Conservation (phyloP, 495 filamentous ascomycete genomes). For the Achaetomiella virescens region DNA sequence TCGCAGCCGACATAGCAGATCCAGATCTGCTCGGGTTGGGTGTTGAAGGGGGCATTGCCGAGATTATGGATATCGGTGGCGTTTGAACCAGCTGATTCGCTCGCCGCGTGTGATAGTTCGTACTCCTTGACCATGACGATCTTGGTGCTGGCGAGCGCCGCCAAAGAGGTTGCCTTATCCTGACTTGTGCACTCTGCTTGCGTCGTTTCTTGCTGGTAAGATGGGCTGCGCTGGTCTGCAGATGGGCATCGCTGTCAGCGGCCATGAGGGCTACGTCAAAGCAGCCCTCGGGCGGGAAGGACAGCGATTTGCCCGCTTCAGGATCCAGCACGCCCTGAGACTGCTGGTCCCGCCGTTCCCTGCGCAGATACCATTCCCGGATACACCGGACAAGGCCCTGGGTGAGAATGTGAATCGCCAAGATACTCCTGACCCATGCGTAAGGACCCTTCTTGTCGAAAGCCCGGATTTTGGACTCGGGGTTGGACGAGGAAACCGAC, state of each 20-base stretch:
- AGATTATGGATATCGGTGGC: slow-evolving; percentile 74
- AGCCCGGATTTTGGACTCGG: slow-evolving; percentile 33
- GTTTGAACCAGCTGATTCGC: slow-evolving; percentile 65
- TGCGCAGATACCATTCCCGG: slow-evolving; percentile 52
- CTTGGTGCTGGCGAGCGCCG: slow-evolving; percentile 87
- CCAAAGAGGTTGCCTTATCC: slow-evolving; percentile 89
- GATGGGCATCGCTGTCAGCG: slow-evolving; percentile 40
- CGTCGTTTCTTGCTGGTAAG: slow-evolving; percentile 69
- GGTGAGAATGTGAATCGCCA: slow-evolving; percentile 85
- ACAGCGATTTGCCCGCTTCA: slow-evolving; percentile 40
- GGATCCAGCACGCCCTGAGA: slow-evolving; percentile 41
- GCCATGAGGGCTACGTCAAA: slow-evolving; percentile 41
- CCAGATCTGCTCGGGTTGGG: slow-evolving; percentile 74
- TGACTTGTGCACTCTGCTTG: slow-evolving; percentile 81
- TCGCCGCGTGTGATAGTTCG: slow-evolving; percentile 73
- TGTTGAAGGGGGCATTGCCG: slow-evolving; percentile 67
- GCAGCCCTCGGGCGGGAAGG: slow-evolving; percentile 24
- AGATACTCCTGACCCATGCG: slow-evolving; percentile 51
- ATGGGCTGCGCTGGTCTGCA: slow-evolving; percentile 25
- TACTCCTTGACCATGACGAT: slow-evolving; percentile 91
- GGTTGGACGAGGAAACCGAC: slow-evolving; percentile 34
- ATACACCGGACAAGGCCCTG: slow-evolving; percentile 66
- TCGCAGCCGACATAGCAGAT: slow-evolving; percentile 77
- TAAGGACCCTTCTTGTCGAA: slow-evolving; percentile 45
- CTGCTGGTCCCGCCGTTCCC: slow-evolving; percentile 45